phyloP scores from a whole-genome alignment of 768 basidiomycete species.

The Termitomyces sp. region DNA sequence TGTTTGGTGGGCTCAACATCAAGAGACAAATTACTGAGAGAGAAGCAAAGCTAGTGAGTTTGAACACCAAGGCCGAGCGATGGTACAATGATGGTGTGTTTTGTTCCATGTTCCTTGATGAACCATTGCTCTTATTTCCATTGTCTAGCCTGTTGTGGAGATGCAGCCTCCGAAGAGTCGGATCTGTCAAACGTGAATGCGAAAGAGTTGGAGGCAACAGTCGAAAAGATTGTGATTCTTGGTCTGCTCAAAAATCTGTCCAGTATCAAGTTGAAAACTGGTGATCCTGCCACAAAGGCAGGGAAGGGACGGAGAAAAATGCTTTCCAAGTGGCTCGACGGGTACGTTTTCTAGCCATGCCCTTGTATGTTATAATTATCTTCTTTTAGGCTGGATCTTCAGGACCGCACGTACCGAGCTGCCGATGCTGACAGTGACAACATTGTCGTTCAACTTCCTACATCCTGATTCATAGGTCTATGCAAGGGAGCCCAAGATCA shows the following conservation, averaged over 20 bases:
- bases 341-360: not conserved
- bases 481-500: no score
- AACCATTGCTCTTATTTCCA: not conserved
- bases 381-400: not conserved
- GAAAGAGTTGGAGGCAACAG: not conserved
- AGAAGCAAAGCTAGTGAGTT: not conserved
- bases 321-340: not conserved
- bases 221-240: not conserved
- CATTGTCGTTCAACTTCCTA: not conserved
- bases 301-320: not conserved
- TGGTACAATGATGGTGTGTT: constrained; percentile 7
- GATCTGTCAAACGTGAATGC: not conserved
- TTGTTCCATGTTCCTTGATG: not conserved
- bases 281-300: not conserved
- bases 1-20: not conserved
- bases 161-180: not conserved
- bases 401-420: not conserved
- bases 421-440: no score
- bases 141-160: not conserved
- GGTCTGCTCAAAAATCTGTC: constrained; percentile 5
- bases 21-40: not conserved
- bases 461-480: not conserved
- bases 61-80: constrained; percentile 4
- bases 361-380: not conserved
- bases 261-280: not conserved